These are phyloP conservation scores for Carex parvula DNA, from an alignment of 176 grass and related monocot species.

Conservation along the genomic window DNA sequence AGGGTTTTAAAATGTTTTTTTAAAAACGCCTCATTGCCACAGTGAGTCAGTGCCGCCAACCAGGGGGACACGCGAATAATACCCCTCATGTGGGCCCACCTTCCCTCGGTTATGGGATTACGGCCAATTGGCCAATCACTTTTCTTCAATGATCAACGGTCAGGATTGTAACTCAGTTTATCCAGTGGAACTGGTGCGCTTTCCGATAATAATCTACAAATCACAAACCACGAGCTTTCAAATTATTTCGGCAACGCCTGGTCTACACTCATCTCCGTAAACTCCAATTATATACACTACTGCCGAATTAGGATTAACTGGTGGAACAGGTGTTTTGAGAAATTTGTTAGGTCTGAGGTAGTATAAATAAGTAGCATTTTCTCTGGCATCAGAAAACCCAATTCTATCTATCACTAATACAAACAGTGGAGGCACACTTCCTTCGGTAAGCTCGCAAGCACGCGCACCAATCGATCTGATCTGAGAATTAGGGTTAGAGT, in stretches of 20 bases:
- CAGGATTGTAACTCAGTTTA: neutral
- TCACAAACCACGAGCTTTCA: neutral
- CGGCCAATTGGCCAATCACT: neutral
- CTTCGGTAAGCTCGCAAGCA: neutral
- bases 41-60: conserved; percentile 8
- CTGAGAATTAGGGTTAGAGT: neutral
- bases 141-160: neutral
- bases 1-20: conserved; percentile 14
- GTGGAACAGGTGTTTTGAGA: neutral
- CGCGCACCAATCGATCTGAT: neutral
- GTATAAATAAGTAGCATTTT: conserved; percentile 24
- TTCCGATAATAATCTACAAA: conserved; percentile 14
- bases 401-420: neutral
- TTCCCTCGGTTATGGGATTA: neutral
- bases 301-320: neutral
- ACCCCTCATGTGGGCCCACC: neutral
- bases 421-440: conserved; percentile 13
- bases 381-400: neutral
- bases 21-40: neutral
- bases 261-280: neutral
- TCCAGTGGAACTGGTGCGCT: conserved; percentile 7
- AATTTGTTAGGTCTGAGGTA: neutral
- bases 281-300: neutral
- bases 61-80: neutral
- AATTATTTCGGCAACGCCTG: neutral